Conservation (phyloP, 108 stramenopile species). For the Cyclotella atomus region DNA sequence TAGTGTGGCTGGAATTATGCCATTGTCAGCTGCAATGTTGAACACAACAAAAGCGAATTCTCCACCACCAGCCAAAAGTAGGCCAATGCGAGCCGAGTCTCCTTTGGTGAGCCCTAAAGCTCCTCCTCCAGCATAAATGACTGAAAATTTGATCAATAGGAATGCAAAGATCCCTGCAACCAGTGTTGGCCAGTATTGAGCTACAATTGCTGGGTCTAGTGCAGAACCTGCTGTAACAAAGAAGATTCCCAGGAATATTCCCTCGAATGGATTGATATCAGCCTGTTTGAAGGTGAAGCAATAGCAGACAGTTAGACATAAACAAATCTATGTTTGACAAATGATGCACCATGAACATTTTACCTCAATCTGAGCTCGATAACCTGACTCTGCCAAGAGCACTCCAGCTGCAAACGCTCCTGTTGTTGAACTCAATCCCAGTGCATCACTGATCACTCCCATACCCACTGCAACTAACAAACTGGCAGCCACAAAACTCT, state of each 20-base stretch:
- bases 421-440: conserved; percentile 68
- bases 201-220: conserved; percentile 62
- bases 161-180: conserved; percentile 64
- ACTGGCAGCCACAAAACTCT: conserved; percentile 77
- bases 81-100: conserved; percentile 66
- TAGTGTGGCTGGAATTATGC: conserved; percentile 54
- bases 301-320: too few species aligned
- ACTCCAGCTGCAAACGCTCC: conserved; percentile 88
- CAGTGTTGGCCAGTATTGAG: conserved; percentile 75
- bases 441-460: conserved; percentile 64
- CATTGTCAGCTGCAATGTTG: conserved; percentile 67
- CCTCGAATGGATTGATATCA: conserved; percentile 84
- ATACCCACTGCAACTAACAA: conserved; percentile 78
- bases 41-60: conserved; percentile 84
- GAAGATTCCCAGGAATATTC: conserved; percentile 81
- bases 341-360: too few species aligned
- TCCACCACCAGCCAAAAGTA: conserved; percentile 67
- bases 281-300: too few species aligned
- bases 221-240: conserved; percentile 78
- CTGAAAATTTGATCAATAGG: conserved; percentile 55
- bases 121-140: conserved; percentile 64
- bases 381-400: conserved; percentile 68
- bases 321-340: too few species aligned
- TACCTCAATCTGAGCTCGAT: conserved; percentile 75
- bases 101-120: conserved; percentile 66